Evolutionary conservation across 1,139 yeast genomes (phyloP), one percentile per base, ranked within the genome.

Genomic region (Kurtzmaniella natalensis): DNA sequence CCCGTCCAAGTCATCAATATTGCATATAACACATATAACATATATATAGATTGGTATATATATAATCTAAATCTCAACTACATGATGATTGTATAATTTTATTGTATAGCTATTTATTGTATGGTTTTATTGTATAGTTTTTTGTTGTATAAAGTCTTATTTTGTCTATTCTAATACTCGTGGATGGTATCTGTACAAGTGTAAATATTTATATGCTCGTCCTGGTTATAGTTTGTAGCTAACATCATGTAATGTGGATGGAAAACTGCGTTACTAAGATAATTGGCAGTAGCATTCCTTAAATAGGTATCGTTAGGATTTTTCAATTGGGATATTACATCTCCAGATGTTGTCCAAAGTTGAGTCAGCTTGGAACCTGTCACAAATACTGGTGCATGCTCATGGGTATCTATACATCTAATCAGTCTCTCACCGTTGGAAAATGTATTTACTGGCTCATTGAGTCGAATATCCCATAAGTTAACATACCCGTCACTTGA

Each of bases 241-340:
- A 92, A 55, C 74, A 86, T 77, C 95, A 92, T 86, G 42, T 94
- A 68, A 54, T 94, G 98, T 2, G 99, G 99, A 54, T 92, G 99
- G 55, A 92, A 78, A 0, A 82, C 70, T 40, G 88, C 58, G 9
- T 78, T 67, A 5, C 89, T 78, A 35, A 86, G 67, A 46, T 79
- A 82, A 37, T 61, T 62, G 21, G 72, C 64, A 10, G 72, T 70
- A 38, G 77, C 48, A 34, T 63, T 65, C 33, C 65, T 48, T 53
- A 74, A 55, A 47, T 72, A 64, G 31, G 63, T 59, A 38, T 47
- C 63, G 58, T 68, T 60, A 8, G 80, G 77, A 40, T 78, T 78
- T 44, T 73, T 75, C 42, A 88, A 73, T 5, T 76, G 67, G 1
- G 86, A 64, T 10, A 88, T 64, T 34, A 77, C 55, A 38, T 81